These are phyloP conservation scores for Ciborinia camelliae DNA, from an alignment of 2,329 filamentous ascomycete genomes.

Conservation along the genomic window DNA sequence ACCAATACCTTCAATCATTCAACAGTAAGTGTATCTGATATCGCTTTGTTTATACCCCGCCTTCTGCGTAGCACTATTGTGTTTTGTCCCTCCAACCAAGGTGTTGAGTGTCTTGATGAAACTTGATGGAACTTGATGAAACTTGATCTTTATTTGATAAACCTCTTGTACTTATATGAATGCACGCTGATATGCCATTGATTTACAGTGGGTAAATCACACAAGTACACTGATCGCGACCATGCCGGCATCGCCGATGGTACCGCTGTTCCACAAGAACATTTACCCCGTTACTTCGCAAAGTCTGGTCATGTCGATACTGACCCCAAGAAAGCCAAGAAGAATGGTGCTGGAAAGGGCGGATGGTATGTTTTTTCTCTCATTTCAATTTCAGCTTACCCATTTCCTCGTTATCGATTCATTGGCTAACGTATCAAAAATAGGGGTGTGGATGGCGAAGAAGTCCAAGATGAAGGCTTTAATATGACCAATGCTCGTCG, in stretches of 20 bases:
- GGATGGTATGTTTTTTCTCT: constrained; percentile 70
- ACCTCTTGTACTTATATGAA: constrained; percentile 1
- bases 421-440: constrained; percentile 24
- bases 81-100: constrained; percentile 23
- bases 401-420: constrained; percentile 5
- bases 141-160: constrained; percentile 15
- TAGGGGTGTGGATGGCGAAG: constrained; percentile 82
- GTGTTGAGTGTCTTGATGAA: not conserved
- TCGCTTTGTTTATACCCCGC: constrained; percentile 19
- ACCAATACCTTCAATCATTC: constrained; percentile 18
- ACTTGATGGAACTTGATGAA: not conserved
- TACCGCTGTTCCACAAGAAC: constrained; percentile 61
- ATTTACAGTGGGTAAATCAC: constrained; percentile 85
- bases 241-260: constrained; percentile 77
- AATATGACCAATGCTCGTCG: constrained; percentile 82
- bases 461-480: constrained; percentile 80
- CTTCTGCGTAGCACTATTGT: not conserved
- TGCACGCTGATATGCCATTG: constrained; percentile 23
- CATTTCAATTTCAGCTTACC: not conserved
- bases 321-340: constrained; percentile 94
- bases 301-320: constrained; percentile 77
- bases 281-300: constrained; percentile 87
- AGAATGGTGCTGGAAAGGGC: constrained; percentile 86
- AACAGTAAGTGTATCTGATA: constrained; percentile 13
- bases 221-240: constrained; percentile 91